Base-by-base conservation (phyloP, 2,329 filamentous ascomycete genomes). In the Tolypocladium guangdongense region DNA sequence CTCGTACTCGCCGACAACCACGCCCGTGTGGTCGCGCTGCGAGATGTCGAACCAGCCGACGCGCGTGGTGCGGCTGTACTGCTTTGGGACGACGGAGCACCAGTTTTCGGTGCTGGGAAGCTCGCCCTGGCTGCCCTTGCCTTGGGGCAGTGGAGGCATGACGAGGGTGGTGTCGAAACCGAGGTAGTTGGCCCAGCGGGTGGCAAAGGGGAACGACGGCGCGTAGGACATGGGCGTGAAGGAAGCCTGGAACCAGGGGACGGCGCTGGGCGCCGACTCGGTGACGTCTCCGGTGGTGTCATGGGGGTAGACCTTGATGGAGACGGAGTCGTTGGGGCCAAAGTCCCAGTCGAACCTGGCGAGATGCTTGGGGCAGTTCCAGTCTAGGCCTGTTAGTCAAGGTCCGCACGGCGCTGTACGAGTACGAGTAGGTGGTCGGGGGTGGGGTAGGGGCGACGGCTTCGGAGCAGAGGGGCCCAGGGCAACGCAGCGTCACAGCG, bases 321-420 rank as follows among this genome's bases (percentile, higher is more conserved):
- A 65, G 20, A 66, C 68, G 33, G 68, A 64, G 35, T 67, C 68
- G 54, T 71, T 63, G 7, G 66, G 54, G 36, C 66, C 57, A 20
- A 68, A 59, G 16, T 64, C 62, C 70, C 75, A 81, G 16, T 71
- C 68, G 59, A 81, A 81, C 12, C 66, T 66, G 37, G 78, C 78
- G 16, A 80, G 70, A 53, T 80, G 76, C 58, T 81, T 81, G 14
- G 78, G 77, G 33, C 78, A 74, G 59, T 78, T 79, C 77, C 77
- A 81, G 56, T 79, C 75, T 77, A 33, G 16, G 22, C 27, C 20
- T 14, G 8, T 52, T 30, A 38, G 38, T 49, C 14, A 32, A 7
- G 38, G 10, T 20, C 27, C 27, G 27, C 6, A n/a, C n/a, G n/a
- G n/a, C n/a, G n/a, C n/a, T n/a, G n/a, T n/a, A n/a, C n/a, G n/a